phyloP scores from a whole-genome alignment of 108 stramenopile genomes.

The Cyclotella choctawhatcheeana region DNA sequence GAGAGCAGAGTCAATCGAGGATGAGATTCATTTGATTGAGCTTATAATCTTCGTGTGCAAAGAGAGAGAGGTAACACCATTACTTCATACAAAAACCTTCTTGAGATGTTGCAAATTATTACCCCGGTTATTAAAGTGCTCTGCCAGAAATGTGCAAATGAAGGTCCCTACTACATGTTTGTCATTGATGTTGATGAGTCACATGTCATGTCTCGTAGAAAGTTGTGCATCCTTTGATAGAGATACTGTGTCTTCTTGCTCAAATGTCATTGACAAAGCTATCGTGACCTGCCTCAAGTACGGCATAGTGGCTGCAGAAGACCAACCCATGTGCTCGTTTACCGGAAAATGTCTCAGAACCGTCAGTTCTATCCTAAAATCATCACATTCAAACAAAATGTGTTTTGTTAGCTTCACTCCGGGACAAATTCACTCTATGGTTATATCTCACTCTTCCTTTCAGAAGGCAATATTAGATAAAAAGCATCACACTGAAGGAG shows the following conservation, averaged over 20 bases:
- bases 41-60: neutral
- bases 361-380: slow-evolving; percentile 25
- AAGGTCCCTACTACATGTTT: too few relatives aligned
- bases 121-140: slow-evolving; percentile 35
- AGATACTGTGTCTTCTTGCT: slow-evolving; percentile 9
- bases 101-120: slow-evolving; percentile 38
- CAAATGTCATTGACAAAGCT: slow-evolving; percentile 18
- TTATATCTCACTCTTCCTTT: slow-evolving; percentile 52
- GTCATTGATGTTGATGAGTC: slow-evolving; percentile 3
- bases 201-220: slow-evolving; percentile 16
- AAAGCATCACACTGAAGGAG: neutral
- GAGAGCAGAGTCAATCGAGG: slow-evolving; percentile 6
- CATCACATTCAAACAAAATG: neutral
- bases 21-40: slow-evolving; percentile 24
- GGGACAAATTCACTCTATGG: slow-evolving; percentile 50
- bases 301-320: slow-evolving; percentile 36
- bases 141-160: slow-evolving; percentile 11
- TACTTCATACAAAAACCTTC: slow-evolving; percentile 27
- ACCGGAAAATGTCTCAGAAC: slow-evolving; percentile 46
- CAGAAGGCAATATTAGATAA: slow-evolving; percentile 14
- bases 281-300: slow-evolving; percentile 52
- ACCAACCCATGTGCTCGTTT: slow-evolving; percentile 10
- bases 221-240: slow-evolving; percentile 18
- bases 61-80: neutral
- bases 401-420: slow-evolving; percentile 20